A percentile compares a stretch with the other conserved stretches of the same genome.
These are phyloP conservation scores for Besnoitia besnoiti DNA, from an alignment of 169 alveolate genomes.

Conservation along the genomic window DNA sequence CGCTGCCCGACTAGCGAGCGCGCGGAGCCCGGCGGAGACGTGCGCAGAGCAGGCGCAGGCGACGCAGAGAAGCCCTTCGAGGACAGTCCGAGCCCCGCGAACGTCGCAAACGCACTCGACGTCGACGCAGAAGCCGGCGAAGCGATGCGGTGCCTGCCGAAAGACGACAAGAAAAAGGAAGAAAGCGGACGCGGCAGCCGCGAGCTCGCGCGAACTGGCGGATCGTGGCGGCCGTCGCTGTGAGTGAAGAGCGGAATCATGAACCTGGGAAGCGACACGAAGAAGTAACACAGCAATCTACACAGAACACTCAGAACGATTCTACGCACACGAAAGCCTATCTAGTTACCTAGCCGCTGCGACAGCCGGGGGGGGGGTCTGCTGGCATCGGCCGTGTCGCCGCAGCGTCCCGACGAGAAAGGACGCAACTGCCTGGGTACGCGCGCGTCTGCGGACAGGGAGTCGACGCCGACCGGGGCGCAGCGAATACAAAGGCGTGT, in stretches of 20 bases:
- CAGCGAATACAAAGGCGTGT: no score
- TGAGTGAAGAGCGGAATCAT: slow-evolving; percentile 7
- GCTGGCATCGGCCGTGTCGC: no score
- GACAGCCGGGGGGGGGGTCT: no score
- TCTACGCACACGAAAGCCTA: no score
- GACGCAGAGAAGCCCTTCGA: not conserved
- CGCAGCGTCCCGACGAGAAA: no score
- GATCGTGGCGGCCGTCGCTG: slow-evolving; percentile 6
- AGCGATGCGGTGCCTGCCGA: no score
- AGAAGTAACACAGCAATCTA: no score
- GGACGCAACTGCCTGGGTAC: no score
- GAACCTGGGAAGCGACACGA: not conserved
- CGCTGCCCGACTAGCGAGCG: not conserved
- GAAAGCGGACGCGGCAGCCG: not conserved
- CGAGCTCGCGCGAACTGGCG: not conserved
- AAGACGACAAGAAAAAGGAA: not conserved
- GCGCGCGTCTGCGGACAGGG: no score
- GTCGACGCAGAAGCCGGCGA: not conserved
- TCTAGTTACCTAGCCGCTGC: no score
- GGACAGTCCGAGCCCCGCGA: not conserved
- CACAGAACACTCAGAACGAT: no score
- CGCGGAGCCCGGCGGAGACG: not conserved
- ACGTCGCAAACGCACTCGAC: not conserved
- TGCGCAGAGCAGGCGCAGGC: not conserved
- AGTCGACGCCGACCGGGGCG: no score